These are phyloP conservation scores for Candida nonsorbophila DNA, from an alignment of 805 yeast species.

Conservation along the genomic window DNA sequence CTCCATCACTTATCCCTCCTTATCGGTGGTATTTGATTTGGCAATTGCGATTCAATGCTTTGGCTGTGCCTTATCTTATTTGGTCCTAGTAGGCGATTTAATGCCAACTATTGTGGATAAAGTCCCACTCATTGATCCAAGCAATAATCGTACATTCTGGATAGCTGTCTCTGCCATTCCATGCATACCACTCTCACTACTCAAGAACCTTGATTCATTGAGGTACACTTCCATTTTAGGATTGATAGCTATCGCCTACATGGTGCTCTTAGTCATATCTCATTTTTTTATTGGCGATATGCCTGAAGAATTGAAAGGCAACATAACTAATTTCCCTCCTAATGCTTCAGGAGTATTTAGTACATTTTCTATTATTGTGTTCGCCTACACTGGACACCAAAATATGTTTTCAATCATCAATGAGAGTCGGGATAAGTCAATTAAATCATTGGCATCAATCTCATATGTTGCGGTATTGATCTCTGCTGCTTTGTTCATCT, in stretches of 20 bases:
- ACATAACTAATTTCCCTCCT: constrained; percentile 27
- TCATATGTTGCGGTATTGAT: constrained; percentile 48
- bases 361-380: constrained; percentile 85
- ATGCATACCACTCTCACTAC: constrained; percentile 63
- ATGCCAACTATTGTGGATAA: constrained; percentile 54
- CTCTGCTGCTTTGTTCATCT: constrained; percentile 57
- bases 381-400: constrained; percentile 95
- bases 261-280: constrained; percentile 65
- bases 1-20: constrained; percentile 60
- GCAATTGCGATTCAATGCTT: constrained; percentile 75
- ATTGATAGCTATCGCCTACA: constrained; percentile 70
- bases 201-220: constrained; percentile 73
- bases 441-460: constrained; percentile 34
- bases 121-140: constrained; percentile 14
- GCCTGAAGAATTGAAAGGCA: constrained; percentile 21
- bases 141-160: constrained; percentile 49
- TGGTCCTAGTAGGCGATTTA: constrained; percentile 72
- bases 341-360: constrained; percentile 48
- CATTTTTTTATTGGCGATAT: constrained; percentile 63
- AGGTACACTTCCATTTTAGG: constrained; percentile 85
- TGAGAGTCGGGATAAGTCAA: constrained; percentile 59
- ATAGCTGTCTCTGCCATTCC: constrained; percentile 43
- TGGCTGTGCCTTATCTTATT: constrained; percentile 68
- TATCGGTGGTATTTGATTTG: constrained; percentile 65
- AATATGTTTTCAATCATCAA: constrained; percentile 88